phyloP scores from a whole-genome alignment of 2,329 filamentous ascomycete species.

The Phialophora chinensis region DNA sequence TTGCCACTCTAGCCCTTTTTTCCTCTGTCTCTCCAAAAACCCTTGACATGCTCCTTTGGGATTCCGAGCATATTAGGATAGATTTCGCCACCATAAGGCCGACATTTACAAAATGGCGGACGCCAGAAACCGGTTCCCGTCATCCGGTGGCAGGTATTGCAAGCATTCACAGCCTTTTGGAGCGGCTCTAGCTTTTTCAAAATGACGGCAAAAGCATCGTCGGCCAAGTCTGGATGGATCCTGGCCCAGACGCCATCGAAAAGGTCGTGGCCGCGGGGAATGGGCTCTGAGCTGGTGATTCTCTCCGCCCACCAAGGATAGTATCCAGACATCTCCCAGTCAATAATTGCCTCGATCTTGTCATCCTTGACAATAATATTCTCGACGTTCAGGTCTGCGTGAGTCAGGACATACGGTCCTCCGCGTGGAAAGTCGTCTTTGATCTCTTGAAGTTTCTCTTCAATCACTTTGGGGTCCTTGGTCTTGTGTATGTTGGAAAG shows the following conservation, averaged over 20 bases:
- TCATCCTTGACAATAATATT: slow-evolving; percentile 42
- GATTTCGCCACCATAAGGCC: no score
- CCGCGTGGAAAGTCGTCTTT: slow-evolving; percentile 34
- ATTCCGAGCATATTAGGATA: no score
- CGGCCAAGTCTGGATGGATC: no score
- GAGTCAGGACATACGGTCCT: slow-evolving; percentile 40
- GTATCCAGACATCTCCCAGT: slow-evolving; percentile 41
- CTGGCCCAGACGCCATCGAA: not conserved
- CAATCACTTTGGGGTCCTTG: slow-evolving; percentile 5
- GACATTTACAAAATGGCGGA: no score
- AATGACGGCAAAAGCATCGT: no score
- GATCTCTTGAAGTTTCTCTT: slow-evolving; percentile 20
- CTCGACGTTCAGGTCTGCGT: slow-evolving; percentile 41
- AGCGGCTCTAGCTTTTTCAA: no score
- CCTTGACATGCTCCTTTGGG: no score
- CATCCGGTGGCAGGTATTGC: no score
- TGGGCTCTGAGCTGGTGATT: not conserved
- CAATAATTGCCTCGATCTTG: slow-evolving; percentile 39
- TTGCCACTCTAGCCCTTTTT: not conserved
- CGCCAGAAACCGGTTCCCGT: no score
- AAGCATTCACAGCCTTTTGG: no score
- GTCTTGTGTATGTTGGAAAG: not conserved
- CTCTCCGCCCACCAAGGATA: slow-evolving; percentile 37
- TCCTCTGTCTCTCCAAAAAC: not conserved
- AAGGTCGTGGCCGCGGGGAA: not conserved